Percentiles rank a stretch among this genome's conserved stretches.
phyloP scores from a whole-genome alignment of 352 stramenopile species.

The Nothophytophthora sp. region DNA sequence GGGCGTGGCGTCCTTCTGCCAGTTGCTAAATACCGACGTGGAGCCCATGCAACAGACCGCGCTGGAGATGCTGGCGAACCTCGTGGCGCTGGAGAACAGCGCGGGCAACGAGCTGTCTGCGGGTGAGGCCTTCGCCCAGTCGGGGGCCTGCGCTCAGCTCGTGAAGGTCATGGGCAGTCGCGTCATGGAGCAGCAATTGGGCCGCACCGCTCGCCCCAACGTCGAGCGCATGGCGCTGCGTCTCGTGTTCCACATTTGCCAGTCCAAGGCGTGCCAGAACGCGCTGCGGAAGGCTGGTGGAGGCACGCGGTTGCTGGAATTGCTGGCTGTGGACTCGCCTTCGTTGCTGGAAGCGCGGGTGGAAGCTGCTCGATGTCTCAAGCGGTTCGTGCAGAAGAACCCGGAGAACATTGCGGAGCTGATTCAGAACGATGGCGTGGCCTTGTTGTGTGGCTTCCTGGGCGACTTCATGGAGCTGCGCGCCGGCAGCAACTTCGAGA shows the following conservation, averaged over 20 bases:
- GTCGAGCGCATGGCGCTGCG: constrained; percentile 72
- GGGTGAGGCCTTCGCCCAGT: constrained; percentile 68
- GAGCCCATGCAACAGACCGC: constrained; percentile 55
- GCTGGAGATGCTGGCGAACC: constrained; percentile 77
- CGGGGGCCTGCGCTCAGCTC: constrained; percentile 50
- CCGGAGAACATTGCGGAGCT: constrained; percentile 72
- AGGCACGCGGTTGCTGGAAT: constrained; percentile 50
- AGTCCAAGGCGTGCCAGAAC: constrained; percentile 65
- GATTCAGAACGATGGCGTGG: constrained; percentile 50
- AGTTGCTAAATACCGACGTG: constrained; percentile 54
- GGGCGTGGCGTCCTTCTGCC: constrained; percentile 71
- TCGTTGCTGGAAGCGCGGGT: constrained; percentile 57
- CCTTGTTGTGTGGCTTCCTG: constrained; percentile 51
- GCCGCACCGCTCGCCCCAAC: constrained; percentile 41
- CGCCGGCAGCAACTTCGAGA: constrained; percentile 20
- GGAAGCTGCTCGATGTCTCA: constrained; percentile 72
- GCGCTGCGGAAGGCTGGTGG: constrained; percentile 62
- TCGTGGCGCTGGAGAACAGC: constrained; percentile 75
- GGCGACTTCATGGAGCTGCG: constrained; percentile 61
- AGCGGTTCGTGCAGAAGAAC: constrained; percentile 76
- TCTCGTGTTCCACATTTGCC: constrained; percentile 75
- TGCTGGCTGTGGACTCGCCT: constrained; percentile 52
- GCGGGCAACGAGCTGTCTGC: constrained; percentile 64
- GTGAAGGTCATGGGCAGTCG: constrained; percentile 67
- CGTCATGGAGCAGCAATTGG: constrained; percentile 56